Evolutionary conservation across 805 yeast species (phyloP), one percentile per base, ranked within the genome.

Genomic region (Suhomyces pyralidae): DNA sequence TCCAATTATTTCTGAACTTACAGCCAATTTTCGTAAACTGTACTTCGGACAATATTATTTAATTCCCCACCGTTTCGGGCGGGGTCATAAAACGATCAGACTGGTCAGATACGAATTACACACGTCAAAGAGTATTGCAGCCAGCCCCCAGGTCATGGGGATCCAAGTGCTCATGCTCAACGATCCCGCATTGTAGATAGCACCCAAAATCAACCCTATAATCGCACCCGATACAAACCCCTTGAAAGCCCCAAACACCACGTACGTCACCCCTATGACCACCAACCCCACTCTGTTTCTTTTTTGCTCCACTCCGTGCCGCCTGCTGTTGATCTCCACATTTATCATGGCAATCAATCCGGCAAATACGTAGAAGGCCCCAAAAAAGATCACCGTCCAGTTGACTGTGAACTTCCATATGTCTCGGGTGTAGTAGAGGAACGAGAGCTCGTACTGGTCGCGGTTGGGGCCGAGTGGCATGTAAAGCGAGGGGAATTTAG

Each of bases 91-190:
- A 10, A 46, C 42, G 6, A 51, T 61, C 65, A 81, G 48, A 77
- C 66, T 80, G 54, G 83, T 77, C 52, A 88, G 82, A 64, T 87
- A 90, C 5, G 88, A 79, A 7, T 85, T 79, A 32, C 86, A 74
- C 34, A 90, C 77, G 63, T 87, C 82, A 66, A 81, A 88, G 43
- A 90, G 63, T 5, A 88, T 77, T 59, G 83, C 84, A 4, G 87
- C 80, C 2, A 87, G 68, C 0, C 84, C 96, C 83, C 92, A 89
- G 51, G 87, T 80, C 58, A 93, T 79, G 0, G 99, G 98, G 7
- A 93, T 83, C 99, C 99, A 93, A 0, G 97, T 89, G 10, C 96
- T 86, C 96, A 94, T 89, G 20, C 87, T 81, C 61, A 93, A 83
- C 22, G 86, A 77, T 0, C 96, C 96, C 0, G 96, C 84, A 51